Base-by-base conservation (phyloP, 345 rosid genomes). In the Heritiera littoralis region DNA sequence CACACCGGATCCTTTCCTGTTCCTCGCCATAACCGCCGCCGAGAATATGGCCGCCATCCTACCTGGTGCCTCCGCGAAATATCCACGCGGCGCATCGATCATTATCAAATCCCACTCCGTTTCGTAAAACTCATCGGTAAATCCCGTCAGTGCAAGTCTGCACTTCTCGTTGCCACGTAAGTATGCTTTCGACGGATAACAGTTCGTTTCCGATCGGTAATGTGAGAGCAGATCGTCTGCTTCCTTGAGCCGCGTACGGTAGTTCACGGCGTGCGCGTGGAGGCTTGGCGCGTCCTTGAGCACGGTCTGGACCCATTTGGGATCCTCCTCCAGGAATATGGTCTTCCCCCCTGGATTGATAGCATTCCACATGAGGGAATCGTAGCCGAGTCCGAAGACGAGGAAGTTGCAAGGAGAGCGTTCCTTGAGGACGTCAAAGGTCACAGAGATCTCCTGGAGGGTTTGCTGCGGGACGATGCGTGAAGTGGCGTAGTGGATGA, bases 1-100 rank as follows among this genome's bases (percentile, higher is more conserved):
- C 79, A 84, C 89, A 20, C 95, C 97, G 2, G 84, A 32, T n/a
- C 93, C 90, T 15, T 82, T 91, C 84, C 97, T 85, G 77, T 79
- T 83, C 82, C 94, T 85, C 51, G 94, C 93, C 97, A 92, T 89
- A 10, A 90, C 86, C 64, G 92, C 92, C 48, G 97, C 88, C 41
- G 97, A 90, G 74, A 92, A 92, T 76, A 92, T 92, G 11, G 94
- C 97, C 0, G 85, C 90, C 97, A 92, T 92, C 84, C 97, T 87
- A 20, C 92, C 88, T 5, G 98, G 98, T 1, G 98, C 95, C 32
- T 59, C 78, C 6, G 89, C 75, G 81, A 87, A 90, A 84, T 91
- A 91, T 2, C 98, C 98, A 5, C 87, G 82, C 2, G 97, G 98
- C 35, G 95, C 95, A 58, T 94, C 95, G 75, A 94, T 87, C 93